Evolutionary conservation across 1,284 basidiomycete species (phyloP).

Genomic region (Ganoderma boninense): DNA sequence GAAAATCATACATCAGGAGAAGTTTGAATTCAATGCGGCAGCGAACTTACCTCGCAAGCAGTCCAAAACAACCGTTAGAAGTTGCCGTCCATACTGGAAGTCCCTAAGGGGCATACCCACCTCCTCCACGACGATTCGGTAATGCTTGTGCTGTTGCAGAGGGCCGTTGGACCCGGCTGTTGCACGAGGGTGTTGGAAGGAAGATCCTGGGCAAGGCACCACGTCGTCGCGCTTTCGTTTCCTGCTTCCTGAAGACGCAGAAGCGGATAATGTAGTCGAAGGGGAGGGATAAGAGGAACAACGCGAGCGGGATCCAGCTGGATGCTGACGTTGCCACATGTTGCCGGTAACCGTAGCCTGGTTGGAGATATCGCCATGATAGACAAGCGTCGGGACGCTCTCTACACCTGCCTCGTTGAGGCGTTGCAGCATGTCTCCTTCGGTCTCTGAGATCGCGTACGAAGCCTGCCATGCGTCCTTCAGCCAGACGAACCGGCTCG

Average conservation of each 20-base stretch:
- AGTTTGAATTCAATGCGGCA: neutral
- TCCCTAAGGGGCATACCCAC: constrained; percentile 7
- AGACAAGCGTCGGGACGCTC: constrained; percentile 11
- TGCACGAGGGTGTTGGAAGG: neutral
- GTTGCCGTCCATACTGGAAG: neutral
- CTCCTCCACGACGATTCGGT: constrained; percentile 20
- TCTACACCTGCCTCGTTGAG: neutral
- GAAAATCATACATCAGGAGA: neutral
- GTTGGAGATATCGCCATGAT: constrained; percentile 3
- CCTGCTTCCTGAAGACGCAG: neutral
- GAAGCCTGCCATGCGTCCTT: constrained; percentile 14
- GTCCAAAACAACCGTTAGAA: neutral
- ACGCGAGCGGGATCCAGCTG: neutral
- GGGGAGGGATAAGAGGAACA: neutral
- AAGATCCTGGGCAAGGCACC: neutral
- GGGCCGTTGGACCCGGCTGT: neutral
- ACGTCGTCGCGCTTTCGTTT: neutral
- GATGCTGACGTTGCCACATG: neutral
- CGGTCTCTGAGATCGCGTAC: neutral
- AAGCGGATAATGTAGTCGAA: neutral
- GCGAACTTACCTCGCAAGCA: constrained; percentile 4
- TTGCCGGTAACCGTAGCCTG: constrained; percentile 4
- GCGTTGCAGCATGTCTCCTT: constrained; percentile 5
- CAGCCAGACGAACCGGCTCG: constrained; percentile 3
- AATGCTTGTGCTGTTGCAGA: constrained; percentile 14